phyloP scores from a whole-genome alignment of 2,329 filamentous ascomycete species.

The Neonectria ditissima region DNA sequence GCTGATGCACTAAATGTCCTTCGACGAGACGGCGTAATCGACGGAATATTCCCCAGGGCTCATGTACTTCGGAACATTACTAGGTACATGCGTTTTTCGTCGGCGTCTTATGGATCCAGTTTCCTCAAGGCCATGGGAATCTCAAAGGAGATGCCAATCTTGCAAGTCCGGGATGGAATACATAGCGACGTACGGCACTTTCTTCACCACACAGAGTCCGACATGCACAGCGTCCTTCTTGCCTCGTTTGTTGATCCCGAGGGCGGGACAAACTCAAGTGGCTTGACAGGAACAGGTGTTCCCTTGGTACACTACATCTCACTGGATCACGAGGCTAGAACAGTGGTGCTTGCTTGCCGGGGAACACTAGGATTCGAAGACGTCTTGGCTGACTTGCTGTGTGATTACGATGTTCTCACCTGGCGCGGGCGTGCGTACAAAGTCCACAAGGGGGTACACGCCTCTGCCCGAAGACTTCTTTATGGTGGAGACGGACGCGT shows the following conservation, averaged over 20 bases:
- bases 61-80: conserved; percentile 72
- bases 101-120: conserved; percentile 73
- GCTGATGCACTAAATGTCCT: conserved; percentile 62
- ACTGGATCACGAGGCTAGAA: conserved; percentile 77
- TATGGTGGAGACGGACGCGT: conserved; percentile 76
- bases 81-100: conserved; percentile 75
- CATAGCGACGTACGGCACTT: conserved; percentile 74
- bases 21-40: conserved; percentile 64
- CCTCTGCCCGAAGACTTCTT: conserved; percentile 74
- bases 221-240: conserved; percentile 70
- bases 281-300: conserved; percentile 73
- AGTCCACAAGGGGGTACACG: conserved; percentile 81
- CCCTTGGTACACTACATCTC: conserved; percentile 80
- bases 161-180: conserved; percentile 58
- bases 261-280: conserved; percentile 73
- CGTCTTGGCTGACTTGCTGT: conserved; percentile 78
- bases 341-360: conserved; percentile 78
- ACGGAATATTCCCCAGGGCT: conserved; percentile 69
- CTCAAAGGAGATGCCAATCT: conserved; percentile 60
- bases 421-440: conserved; percentile 75
- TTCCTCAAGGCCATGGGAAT: conserved; percentile 75
- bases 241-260: conserved; percentile 78
- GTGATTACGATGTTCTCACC: conserved; percentile 74
- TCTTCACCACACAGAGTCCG: conserved; percentile 70
- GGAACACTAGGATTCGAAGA: conserved; percentile 81